A percentile compares a stretch with the other conserved stretches of the same genome.
phyloP scores from a whole-genome alignment of 192 early-diverging fungal genomes.

The Linnemannia zychae region DNA sequence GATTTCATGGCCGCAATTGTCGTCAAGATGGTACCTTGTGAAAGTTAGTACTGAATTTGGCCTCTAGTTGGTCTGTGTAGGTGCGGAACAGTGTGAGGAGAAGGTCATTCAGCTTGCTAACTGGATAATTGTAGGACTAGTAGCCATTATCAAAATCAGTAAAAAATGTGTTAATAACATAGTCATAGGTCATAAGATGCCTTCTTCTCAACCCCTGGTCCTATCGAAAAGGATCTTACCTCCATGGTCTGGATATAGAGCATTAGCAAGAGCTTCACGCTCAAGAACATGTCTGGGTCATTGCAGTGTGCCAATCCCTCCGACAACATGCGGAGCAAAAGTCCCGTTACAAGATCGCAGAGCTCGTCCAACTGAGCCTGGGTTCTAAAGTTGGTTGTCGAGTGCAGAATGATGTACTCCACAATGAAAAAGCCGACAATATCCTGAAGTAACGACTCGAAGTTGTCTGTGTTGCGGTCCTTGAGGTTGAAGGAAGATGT shows the following conservation, averaged over 20 bases:
- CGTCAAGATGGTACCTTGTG: conserved; percentile 63
- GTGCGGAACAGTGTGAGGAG: conserved; percentile 83
- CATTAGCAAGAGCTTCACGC: conserved; percentile 83
- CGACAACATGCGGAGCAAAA: conserved; percentile 84
- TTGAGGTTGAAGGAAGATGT: conserved; percentile 76
- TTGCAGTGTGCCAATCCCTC: conserved; percentile 84
- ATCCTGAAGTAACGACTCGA: conserved; percentile 86
- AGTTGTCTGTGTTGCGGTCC: conserved; percentile 73
- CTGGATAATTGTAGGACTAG: conserved; percentile 83
- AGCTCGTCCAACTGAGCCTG: conserved; percentile 88
- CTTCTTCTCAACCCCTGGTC: neutral
- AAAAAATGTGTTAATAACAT: neutral
- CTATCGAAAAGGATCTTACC: conserved; percentile 52
- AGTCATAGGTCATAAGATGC: conserved; percentile 12
- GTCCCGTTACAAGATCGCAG: conserved; percentile 88
- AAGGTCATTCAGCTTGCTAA: conserved; percentile 76
- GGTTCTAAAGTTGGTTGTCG: conserved; percentile 92
- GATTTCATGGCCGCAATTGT: neutral
- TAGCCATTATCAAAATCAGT: neutral
- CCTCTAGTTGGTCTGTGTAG: conserved; percentile 83
- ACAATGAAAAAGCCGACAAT: conserved; percentile 98
- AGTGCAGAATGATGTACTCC: conserved; percentile 88
- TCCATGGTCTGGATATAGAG: conserved; percentile 95
- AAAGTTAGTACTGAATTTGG: conserved; percentile 73
- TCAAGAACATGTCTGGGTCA: conserved; percentile 83